A percentile compares a stretch with the other conserved stretches of the same genome.
Evolutionary conservation across 1,284 basidiomycete species (phyloP).

Genomic region (Mycena sp.): DNA sequence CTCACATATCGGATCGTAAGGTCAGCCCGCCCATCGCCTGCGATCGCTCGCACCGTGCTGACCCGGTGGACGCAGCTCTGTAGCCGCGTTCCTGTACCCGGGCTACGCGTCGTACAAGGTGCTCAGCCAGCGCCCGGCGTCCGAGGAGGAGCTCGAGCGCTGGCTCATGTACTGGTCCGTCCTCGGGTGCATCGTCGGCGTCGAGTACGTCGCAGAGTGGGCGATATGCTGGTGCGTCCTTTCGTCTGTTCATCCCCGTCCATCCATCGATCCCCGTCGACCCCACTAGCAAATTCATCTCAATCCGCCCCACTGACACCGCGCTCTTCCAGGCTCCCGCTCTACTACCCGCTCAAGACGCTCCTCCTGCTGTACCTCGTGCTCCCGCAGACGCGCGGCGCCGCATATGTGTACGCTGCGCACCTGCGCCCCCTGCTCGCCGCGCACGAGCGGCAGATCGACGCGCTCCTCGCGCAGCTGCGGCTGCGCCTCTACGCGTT

Average conservation of each 20-base stretch:
- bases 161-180: constrained; percentile 95
- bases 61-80: constrained; percentile 53
- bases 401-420: constrained; percentile 80
- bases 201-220: constrained; percentile 86
- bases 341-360: constrained; percentile 88
- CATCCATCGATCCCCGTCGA: not conserved
- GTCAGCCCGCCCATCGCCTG: constrained; percentile 24
- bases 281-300: too few species aligned
- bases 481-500: constrained; percentile 69
- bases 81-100: constrained; percentile 81
- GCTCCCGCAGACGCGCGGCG: constrained; percentile 89
- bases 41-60: too few species aligned
- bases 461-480: constrained; percentile 72
- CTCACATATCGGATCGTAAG: too few species aligned
- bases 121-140: constrained; percentile 80
- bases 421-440: constrained; percentile 85
- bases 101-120: constrained; percentile 90
- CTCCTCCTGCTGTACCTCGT: constrained; percentile 89
- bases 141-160: constrained; percentile 81
- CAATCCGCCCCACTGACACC: not conserved
- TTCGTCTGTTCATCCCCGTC: too few species aligned
- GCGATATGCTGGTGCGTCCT: constrained; percentile 76
- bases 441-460: constrained; percentile 82
- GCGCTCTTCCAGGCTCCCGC: constrained; percentile 78
- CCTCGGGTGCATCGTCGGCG: constrained; percentile 76